phyloP scores from a whole-genome alignment of 768 basidiomycete genomes.

The Lactifluus echinatus region DNA sequence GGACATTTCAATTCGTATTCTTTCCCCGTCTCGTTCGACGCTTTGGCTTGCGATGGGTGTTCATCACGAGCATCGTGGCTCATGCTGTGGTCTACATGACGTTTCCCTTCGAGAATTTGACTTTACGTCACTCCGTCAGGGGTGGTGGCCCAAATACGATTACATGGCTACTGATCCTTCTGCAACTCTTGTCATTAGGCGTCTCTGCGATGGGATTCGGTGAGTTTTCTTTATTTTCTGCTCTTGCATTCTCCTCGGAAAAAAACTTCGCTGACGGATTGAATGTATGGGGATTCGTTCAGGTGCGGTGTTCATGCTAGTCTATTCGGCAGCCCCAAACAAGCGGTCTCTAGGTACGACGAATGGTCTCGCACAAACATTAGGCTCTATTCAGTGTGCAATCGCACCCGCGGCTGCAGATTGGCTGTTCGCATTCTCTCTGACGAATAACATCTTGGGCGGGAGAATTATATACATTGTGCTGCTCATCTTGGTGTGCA shows the following conservation, averaged over 20 bases:
- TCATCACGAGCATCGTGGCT: slow-evolving; percentile 22
- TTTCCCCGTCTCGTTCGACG: slow-evolving; percentile 30
- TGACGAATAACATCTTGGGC: slow-evolving; percentile 36
- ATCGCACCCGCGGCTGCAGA: slow-evolving; percentile 49
- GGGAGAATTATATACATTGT: slow-evolving; percentile 27
- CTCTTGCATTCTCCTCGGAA: not conserved
- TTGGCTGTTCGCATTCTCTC: slow-evolving; percentile 58
- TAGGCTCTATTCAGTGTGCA: slow-evolving; percentile 35
- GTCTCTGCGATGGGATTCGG: not conserved
- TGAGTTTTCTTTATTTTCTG: too few species aligned
- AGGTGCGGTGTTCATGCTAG: slow-evolving; percentile 65
- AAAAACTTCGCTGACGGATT: not conserved
- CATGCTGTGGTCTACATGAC: slow-evolving; percentile 20
- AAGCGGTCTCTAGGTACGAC: slow-evolving; percentile 56
- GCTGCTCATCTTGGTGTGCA: not conserved
- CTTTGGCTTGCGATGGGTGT: slow-evolving; percentile 30
- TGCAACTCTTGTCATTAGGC: not conserved
- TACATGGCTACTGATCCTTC: not conserved
- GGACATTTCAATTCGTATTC: slow-evolving; percentile 30
- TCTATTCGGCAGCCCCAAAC: slow-evolving; percentile 55
- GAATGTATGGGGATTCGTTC: slow-evolving; percentile 13
- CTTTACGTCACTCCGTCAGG: not conserved
- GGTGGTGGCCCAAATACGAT: not conserved
- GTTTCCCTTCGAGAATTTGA: slow-evolving; percentile 23
- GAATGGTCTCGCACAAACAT: too few species aligned